Base-by-base conservation (phyloP, 495 filamentous ascomycete species). In the Penicillium maclennaniae region DNA sequence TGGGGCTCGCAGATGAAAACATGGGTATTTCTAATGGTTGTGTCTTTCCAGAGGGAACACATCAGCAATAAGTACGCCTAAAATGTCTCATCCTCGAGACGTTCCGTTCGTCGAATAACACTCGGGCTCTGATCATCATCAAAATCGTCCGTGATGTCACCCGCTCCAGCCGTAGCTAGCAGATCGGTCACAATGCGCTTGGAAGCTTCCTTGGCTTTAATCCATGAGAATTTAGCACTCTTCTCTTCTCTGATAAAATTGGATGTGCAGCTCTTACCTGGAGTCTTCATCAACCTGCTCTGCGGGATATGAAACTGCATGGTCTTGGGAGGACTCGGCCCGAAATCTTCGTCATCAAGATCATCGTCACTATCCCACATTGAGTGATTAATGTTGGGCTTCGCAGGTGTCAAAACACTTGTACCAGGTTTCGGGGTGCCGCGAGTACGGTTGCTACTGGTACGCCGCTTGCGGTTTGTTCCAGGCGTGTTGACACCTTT, bases 231-330 rank as follows among this genome's bases (percentile, higher is more conserved):
- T 2, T 34, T 34, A 34, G 31, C 10, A 12, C 10, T 14, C 14
- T 34, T 34, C 31, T 8, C 27, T 6, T 34, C 31, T 8, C 27
- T 6, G 7, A 3, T 1, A 31, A 12, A 12, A 7, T 31, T 7
- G 27, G 27, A 1, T 1, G 27, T 8, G 9, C 10, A 31, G 1
- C 1, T 14, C 81, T 62, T 76, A 89, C 91, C 91, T 51, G 93
- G 93, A 21, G 93, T 99, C 60, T 93, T 91, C 73, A 99, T 69
- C 28, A 99, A 69, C 55, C 88, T 84, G 44, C 85, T 87, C 62
- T 90, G 87, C 50, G 92, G 92, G 51, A 99, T 76, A 60, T 90
- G 87, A 65, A 99, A 99, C 63, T 96, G 91, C 68, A 99, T 96
- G 23, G 93, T 99, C 72, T 96, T 96, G 0, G 93, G 93, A 34